Base-by-base conservation (phyloP, 768 basidiomycete genomes). In the Butyriboletus loyo region DNA sequence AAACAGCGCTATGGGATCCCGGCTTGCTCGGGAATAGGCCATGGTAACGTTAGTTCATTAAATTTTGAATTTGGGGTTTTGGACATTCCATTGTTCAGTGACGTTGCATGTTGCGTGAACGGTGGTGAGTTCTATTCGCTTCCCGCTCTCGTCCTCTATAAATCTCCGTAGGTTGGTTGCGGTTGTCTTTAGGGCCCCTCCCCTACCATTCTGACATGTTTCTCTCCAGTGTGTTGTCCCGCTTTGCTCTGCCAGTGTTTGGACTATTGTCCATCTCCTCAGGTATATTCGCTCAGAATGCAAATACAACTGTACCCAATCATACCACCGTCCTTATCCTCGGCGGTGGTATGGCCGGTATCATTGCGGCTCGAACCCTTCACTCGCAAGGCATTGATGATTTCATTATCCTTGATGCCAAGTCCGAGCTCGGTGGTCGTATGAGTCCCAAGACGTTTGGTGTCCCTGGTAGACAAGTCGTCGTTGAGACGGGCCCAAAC, bases 331-430 rank as follows among this genome's bases (percentile, higher is more conserved):
- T 84, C 4, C 74, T 86, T 38, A 81, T 87, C 47, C 74, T 86
- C 11, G 85, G 86, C 2, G 86, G 84, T 19, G 85, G 86, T 9
- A 76, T 87, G 32, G 70, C 86, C 5, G 85, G 86, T 13, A 70
- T 86, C 30, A 82, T 83, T 31, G 84, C 85, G 6, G 86, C 86
- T 14, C 77, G 79, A 27, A 79, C 82, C 0, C 71, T 86, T 11
- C 74, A 83, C 45, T 65, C 76, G 47, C 67, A 75, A 22, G 80
- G 80, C 5, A 76, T 86, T 54, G 55, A 75, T 25, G 73, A 83
- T 59, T 85, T 84, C 61, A 63, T 84, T 40, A 74, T 87, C 46
- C 62, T 88, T 27, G 86, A 88, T 51, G 85, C 76, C 1, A 74
- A 80, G 25, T 51, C 64, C n/a, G 77, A 82, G 59, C 73, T 87